Evolutionary conservation across 2,329 filamentous ascomycete species (phyloP), one percentile per base, ranked within the genome.

Genomic region (Monosporascus sp.): DNA sequence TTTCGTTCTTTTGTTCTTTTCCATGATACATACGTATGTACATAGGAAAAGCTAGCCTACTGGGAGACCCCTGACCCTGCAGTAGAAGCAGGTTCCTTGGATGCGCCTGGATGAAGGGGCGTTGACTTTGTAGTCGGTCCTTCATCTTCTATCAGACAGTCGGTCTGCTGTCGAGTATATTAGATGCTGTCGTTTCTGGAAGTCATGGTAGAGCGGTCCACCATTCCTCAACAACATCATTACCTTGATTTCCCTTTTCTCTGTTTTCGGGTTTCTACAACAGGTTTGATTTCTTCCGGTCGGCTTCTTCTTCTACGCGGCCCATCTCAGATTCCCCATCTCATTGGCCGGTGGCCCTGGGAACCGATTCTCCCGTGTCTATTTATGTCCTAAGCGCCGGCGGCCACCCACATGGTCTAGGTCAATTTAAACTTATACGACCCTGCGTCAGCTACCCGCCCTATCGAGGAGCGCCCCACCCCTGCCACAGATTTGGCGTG

Each of bases 371-470:
- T 46, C 43, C 43, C 43, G 43, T 59, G 46, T 57, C 57, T 61
- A 62, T 64, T 67, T 65, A 60, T 56, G 60, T 63, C 52, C 55
- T 67, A 68, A 67, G 66, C 66, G 66, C 66, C 63, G 53, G 52
- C 53, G 55, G 55, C 56, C 58, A 57, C 59, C 51, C 50, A 56
- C 51, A 55, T 50, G 59, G 57, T 48, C 58, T 57, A 51, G 57
- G 57, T 57, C 49, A 62, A 55, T 62, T 52, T 58, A 48, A 58
- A 54, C 52, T 44, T 50, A 41, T 41, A 41, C 38, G 17, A 41
- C 38, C 17, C 38, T 41, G 38, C 43, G 5, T 46, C 43, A 31
- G 24, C 43, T 46, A 31, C 43, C 43, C 43, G 43, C 43, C 16
- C 43, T 31, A 43, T 11, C 31, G 4, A 34, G 31, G 11, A 9